Conservation (phyloP, 2,329 filamentous ascomycete species). For the Colletotrichum siamense region DNA sequence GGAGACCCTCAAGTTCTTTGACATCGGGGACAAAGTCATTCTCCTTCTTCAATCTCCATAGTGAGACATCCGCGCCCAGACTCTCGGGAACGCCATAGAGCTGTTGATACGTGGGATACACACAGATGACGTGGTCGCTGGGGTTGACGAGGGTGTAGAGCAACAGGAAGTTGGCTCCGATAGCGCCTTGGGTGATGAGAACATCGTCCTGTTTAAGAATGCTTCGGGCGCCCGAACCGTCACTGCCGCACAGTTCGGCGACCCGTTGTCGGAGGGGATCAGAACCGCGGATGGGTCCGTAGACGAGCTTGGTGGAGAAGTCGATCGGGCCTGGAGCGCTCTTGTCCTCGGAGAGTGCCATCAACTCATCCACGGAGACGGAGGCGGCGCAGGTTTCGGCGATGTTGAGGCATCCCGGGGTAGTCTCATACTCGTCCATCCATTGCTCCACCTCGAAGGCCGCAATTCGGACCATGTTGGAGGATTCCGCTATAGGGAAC, state of each 20-base stretch:
- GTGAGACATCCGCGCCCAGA: conserved; percentile 74
- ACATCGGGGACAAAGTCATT: conserved; percentile 70
- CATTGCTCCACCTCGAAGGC: conserved; percentile 74
- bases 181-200: conserved; percentile 77
- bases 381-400: conserved; percentile 82
- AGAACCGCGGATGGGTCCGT: conserved; percentile 76
- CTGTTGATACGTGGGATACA: conserved; percentile 84
- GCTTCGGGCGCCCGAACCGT: conserved; percentile 29
- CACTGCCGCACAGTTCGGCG: conserved; percentile 67
- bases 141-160: conserved; percentile 73
- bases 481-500: not conserved
- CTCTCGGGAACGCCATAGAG: conserved; percentile 76
- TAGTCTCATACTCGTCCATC: conserved; percentile 67
- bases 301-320: conserved; percentile 66
- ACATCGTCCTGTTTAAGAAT: conserved; percentile 58
- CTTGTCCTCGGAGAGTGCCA: conserved; percentile 62
- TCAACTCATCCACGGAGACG: conserved; percentile 73
- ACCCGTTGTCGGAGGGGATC: conserved; percentile 67
- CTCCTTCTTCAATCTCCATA: conserved; percentile 72
- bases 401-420: conserved; percentile 68
- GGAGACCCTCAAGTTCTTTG: conserved; percentile 66
- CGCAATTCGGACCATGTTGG: conserved; percentile 35
- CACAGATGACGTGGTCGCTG: conserved; percentile 81
- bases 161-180: conserved; percentile 76
- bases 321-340: conserved; percentile 44